Evolutionary conservation across 345 rosid genomes (phyloP), one percentile per base, ranked within the genome.

Genomic region (Cardamine chenopodiifolia): DNA sequence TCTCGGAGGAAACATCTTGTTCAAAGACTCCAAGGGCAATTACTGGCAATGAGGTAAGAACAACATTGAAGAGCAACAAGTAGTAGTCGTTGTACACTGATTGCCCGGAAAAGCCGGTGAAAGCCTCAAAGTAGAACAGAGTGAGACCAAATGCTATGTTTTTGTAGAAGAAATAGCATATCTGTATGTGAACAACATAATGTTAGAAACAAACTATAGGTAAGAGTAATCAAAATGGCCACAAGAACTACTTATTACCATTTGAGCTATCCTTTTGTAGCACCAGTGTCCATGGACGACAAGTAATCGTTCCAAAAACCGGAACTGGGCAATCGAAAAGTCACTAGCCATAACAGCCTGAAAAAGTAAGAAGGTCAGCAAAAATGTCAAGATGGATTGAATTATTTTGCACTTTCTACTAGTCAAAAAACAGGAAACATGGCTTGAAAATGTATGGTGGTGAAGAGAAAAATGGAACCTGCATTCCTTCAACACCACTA

Each of bases 291-390:
- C 99, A 77, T 94, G 99, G 66, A 94, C 97, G 14, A 94, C 97
- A 25, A 94, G 85, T 69, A 94, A 92, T 73, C 97, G 89, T 85
- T 94, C 97, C 83, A 94, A 79, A 76, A 88, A 94, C 53, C 93
- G 96, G 68, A 94, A 94, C 78, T 94, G 99, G 18, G 97, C 93
- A 60, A 94, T 85, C 4, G 99, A 85, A 82, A 95, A 91, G 77
- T 95, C 99, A 78, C 99, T 95, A 56, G 99, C 97, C 99, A 95
- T 95, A 66, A 95, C 99, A 73, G 99, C 99, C 99, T 96, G 85
- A 55, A 77, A 54, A 70, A 26, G 35, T 59, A 39, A 5, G 9
- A 71, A 34, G 19, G 57, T 28, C 18, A 44, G 57, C 31, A 18
- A 70, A 40, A 61, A 55, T 11, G 18, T 18, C 17, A 28, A 28